Conservation (phyloP, 345 rosid genomes). For the Eucalyptus shirleyi region DNA sequence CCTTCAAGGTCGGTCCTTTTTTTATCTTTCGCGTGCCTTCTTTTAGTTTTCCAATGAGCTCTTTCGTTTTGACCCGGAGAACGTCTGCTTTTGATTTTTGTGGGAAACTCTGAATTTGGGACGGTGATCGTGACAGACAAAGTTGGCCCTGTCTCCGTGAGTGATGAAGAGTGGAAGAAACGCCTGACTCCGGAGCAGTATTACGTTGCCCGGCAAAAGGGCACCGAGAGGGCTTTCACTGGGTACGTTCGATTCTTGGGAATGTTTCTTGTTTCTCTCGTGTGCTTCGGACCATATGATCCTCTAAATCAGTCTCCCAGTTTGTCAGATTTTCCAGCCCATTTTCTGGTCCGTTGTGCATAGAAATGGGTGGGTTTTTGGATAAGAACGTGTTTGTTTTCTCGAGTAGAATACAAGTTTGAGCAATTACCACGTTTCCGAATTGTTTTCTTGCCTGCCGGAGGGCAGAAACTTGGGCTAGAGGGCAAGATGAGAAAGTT, state of each 20-base stretch:
- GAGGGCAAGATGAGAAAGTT: not conserved
- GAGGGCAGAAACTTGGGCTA: not conserved
- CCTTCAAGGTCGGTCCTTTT: constrained; percentile 15
- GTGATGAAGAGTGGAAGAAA: constrained; percentile 68
- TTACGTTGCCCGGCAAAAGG: constrained; percentile 66
- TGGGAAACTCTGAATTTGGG: not conserved
- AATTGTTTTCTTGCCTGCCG: not conserved
- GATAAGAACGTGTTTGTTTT: not conserved
- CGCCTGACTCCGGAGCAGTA: constrained; percentile 61
- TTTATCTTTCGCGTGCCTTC: not conserved
- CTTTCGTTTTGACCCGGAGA: not conserved
- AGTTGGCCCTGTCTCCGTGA: constrained; percentile 24
- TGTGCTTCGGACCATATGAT: not conserved
- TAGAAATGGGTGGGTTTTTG: not conserved
- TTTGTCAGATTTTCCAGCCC: not conserved
- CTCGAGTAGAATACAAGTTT: not conserved
- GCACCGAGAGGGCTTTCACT: constrained; percentile 88
- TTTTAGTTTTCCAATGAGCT: not conserved
- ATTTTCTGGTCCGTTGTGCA: not conserved
- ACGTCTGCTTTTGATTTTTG: not conserved
- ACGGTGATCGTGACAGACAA: constrained; percentile 11
- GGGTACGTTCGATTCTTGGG: constrained; percentile 33
- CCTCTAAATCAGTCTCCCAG: not conserved
- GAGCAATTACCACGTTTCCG: not conserved
- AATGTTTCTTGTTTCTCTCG: not conserved